Base-by-base conservation (phyloP, 139 green algal genomes). In the Limnomonas spitsbergensis region DNA sequence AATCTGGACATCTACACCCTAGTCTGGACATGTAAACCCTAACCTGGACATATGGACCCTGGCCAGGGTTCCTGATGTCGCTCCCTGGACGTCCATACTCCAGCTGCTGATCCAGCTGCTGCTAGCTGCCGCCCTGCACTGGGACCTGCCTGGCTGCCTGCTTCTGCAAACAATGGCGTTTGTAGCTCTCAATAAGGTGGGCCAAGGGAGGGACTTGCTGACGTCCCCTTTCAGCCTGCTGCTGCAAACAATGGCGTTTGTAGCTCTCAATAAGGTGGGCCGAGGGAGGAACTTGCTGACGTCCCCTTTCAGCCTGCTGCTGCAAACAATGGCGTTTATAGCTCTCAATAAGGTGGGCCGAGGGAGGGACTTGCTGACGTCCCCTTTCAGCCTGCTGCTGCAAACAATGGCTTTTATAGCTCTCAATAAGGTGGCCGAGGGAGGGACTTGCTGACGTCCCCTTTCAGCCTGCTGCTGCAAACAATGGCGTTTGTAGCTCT, bases 251-350 rank as follows among this genome's bases (percentile, higher is more conserved):
- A 80, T 94, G 69, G 85, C 85, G 0, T 97, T 98, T 76, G 94
- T 98, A 1, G 85, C 94, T 0, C 90, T 98, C 78, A 98, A 98
- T 82, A 97, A 97, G 81, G 93, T 93, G 36, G n/a, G n/a, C n/a
- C 36, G n/a, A 27, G 6, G 20, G 20, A 71, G 27, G n/a, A n/a
- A n/a, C n/a, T 61, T 20, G 20, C 9, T n/a, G n/a, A n/a, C n/a
- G n/a, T n/a, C n/a, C n/a, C 82, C 84, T 9, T 54, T 81, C 27
- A 78, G 76, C 47, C 84, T 85, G 66, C 73, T 96, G 67, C 76
- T 92, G 38, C 89, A 95, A 73, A 97, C 92, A 2, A 80, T 94
- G 69, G 85, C 85, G 0, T 97, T 98, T 76, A 95, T 98, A 1
- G 85, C 94, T 0, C 90, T 98, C 78, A 98, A 98, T 82, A 97